Conservation (phyloP, 2,329 filamentous ascomycete genomes). For the Fusarium temperatum region DNA sequence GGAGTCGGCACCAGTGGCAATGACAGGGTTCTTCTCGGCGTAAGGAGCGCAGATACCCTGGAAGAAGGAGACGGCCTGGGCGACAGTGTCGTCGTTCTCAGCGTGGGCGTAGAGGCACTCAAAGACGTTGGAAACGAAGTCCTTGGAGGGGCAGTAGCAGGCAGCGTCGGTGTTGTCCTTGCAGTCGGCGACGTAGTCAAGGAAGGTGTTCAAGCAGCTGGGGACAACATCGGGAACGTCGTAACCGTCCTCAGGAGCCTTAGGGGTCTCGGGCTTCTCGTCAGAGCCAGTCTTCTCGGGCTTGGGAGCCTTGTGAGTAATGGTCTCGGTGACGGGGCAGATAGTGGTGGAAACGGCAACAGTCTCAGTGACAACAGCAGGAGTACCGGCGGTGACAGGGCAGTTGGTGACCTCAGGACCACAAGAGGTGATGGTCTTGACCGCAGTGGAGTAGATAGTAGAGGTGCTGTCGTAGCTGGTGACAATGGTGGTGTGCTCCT, state of each 20-base stretch:
- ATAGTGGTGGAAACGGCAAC: constrained; percentile 35
- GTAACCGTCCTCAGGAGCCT: constrained; percentile 44
- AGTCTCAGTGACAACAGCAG: constrained; percentile 40
- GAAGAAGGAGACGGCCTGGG: constrained; percentile 81
- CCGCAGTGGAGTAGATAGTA: constrained; percentile 22
- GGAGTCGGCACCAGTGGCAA: constrained; percentile 78
- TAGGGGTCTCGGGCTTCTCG: constrained; percentile 43
- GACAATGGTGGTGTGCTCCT: constrained; percentile 27
- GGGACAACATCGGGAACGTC: constrained; percentile 74
- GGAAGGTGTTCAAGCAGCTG: constrained; percentile 91
- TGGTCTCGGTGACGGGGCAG: constrained; percentile 40
- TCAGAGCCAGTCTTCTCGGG: constrained; percentile 34
- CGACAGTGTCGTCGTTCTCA: constrained; percentile 70
- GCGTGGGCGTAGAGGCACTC: constrained; percentile 83
- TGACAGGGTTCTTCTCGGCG: constrained; percentile 80
- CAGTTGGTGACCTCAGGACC: constrained; percentile 55
- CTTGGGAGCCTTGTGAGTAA: constrained; percentile 27
- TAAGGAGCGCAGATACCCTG: constrained; percentile 88
- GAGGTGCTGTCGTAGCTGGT: constrained; percentile 25
- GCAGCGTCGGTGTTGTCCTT: constrained; percentile 80
- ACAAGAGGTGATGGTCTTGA: constrained; percentile 33
- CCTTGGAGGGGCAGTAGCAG: constrained; percentile 86
- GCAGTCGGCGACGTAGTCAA: constrained; percentile 74
- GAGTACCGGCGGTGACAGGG: constrained; percentile 50
- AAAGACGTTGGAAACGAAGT: constrained; percentile 83